Conservation (phyloP, 1,284 basidiomycete species). For the Rhizoctonia solani region DNA sequence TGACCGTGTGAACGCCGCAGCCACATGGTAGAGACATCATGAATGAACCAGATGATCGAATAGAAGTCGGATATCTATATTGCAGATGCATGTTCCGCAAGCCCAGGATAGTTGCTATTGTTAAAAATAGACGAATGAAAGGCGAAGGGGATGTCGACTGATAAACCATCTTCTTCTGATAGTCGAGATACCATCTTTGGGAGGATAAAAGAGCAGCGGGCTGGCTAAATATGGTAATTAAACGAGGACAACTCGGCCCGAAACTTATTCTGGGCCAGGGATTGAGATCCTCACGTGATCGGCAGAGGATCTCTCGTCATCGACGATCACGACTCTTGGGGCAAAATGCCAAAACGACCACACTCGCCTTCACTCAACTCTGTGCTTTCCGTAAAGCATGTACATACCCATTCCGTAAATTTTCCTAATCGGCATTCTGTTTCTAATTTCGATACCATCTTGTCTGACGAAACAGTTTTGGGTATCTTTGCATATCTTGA, state of each 20-base stretch:
- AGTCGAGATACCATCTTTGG: too few species aligned
- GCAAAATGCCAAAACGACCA: conserved; percentile 18
- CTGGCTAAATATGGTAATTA: too few species aligned
- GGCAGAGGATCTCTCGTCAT: not conserved
- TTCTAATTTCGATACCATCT: conserved; percentile 56
- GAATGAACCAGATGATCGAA: too few species aligned
- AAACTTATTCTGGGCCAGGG: too few species aligned
- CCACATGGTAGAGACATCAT: not conserved
- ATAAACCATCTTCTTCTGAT: too few species aligned
- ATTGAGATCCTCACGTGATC: conserved; percentile 14
- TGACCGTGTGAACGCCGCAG: not conserved
- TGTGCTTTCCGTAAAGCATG: conserved; percentile 8
- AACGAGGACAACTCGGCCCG: too few species aligned
- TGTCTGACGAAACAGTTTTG: conserved; percentile 76
- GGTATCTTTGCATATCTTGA: conserved; percentile 71
- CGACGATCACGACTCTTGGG: conserved; percentile 8
- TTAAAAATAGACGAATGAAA: not conserved
- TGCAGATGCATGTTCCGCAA: not conserved
- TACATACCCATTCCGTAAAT: not conserved
- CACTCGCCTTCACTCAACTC: conserved; percentile 12
- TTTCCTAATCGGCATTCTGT: not conserved
- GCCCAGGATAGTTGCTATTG: not conserved
- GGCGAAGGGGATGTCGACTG: not conserved
- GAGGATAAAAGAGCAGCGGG: too few species aligned
- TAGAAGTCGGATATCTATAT: not conserved